Evolutionary conservation across 306 rosid species (phyloP).

Genomic region (Potentilla sterilis): DNA sequence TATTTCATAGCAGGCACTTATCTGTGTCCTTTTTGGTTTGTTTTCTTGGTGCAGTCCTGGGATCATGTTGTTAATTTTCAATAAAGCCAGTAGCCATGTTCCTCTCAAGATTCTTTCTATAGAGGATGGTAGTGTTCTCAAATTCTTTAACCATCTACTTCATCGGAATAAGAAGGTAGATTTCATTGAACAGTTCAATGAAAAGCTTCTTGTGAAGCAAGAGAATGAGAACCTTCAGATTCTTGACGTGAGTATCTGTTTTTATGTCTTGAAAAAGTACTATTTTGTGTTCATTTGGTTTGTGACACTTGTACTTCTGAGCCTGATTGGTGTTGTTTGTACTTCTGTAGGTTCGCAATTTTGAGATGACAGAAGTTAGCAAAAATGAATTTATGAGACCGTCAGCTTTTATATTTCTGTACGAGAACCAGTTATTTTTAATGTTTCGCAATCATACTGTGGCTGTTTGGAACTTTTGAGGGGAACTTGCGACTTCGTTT

Average conservation of each 20-base stretch:
- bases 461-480: constrained; percentile 93
- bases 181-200: constrained; percentile 95
- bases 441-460: constrained; percentile 83
- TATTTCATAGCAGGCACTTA: background rate
- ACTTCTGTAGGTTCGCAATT: constrained; percentile 63
- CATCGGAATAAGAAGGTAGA: constrained; percentile 91
- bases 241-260: constrained; percentile 63
- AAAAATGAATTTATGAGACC: constrained; percentile 86
- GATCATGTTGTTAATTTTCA: constrained; percentile 79
- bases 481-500: constrained; percentile 90
- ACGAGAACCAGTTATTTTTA: constrained; percentile 85
- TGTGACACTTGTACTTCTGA: constrained; percentile 24
- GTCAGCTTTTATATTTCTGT: constrained; percentile 84
- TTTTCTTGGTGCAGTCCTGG: constrained; percentile 61
- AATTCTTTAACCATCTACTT: constrained; percentile 79
- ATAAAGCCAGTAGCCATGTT: constrained; percentile 70
- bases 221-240: constrained; percentile 96
- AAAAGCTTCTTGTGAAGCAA: constrained; percentile 96
- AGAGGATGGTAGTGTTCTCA: constrained; percentile 93
- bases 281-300: constrained; percentile 18
- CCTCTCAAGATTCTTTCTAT: constrained; percentile 89
- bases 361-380: constrained; percentile 70
- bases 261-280: constrained; percentile 9
- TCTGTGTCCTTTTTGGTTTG: constrained; percentile 7
- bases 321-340: background rate